Conservation (phyloP, 23 red algal genomes). For the Pyropia yezoensis region DNA sequence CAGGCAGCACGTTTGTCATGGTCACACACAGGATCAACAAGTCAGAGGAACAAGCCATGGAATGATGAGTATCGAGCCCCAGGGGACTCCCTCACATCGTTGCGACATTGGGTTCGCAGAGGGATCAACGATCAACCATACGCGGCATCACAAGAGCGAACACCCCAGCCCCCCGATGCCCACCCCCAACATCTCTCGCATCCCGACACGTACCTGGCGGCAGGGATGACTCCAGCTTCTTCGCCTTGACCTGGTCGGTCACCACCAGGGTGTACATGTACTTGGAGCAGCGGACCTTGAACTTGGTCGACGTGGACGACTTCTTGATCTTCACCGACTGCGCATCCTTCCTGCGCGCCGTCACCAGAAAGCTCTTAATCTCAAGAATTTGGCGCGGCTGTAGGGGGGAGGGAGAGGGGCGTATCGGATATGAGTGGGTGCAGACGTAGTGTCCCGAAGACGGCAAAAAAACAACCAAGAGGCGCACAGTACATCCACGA, state of each 20-base stretch:
- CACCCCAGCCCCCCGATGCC: not conserved
- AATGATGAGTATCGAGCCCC: too few species aligned
- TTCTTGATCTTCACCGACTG: constrained; percentile 80
- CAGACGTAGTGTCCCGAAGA: too few species aligned
- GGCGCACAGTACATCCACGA: too few species aligned
- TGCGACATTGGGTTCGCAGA: too few species aligned
- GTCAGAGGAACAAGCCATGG: too few species aligned
- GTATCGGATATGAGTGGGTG: too few species aligned
- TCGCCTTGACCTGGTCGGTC: constrained; percentile 73
- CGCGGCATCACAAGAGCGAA: too few species aligned
- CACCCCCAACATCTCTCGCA: not conserved
- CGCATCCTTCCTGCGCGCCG: constrained; percentile 68
- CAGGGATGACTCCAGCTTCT: constrained; percentile 66
- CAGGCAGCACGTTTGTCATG: too few species aligned
- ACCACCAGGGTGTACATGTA: constrained; percentile 93
- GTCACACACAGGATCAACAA: too few species aligned
- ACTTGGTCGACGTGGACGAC: constrained; percentile 73
- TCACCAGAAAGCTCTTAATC: constrained; percentile 80
- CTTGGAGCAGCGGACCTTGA: constrained; percentile 91
- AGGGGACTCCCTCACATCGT: too few species aligned
- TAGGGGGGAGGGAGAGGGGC: not conserved
- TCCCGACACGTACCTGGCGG: constrained; percentile 51
- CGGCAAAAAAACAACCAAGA: too few species aligned
- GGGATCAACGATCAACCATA: too few species aligned
- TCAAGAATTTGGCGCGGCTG: constrained; percentile 84